Evolutionary conservation across 148 eudicot species (phyloP).

Genomic region (Limonium bicolor): DNA sequence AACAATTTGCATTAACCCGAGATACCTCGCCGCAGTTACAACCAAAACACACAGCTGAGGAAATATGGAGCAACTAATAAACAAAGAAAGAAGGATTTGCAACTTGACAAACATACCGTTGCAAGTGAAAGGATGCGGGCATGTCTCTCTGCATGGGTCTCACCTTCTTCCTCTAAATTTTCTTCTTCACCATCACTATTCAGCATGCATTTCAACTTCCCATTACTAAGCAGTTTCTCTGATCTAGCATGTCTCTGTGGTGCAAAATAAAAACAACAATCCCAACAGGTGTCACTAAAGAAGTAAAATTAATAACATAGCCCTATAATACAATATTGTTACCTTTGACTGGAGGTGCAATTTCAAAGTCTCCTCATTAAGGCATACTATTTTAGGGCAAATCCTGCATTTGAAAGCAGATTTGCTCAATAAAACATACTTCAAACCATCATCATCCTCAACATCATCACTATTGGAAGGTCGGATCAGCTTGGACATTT

Average conservation of each 20-base stretch:
- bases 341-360: slow-evolving; percentile 87
- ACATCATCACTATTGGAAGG: too few relatives aligned
- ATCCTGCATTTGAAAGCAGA: slow-evolving; percentile 82
- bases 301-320: slow-evolving; percentile 8
- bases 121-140: slow-evolving; percentile 45
- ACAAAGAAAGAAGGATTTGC: not conserved
- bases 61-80: not conserved
- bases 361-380: slow-evolving; percentile 58
- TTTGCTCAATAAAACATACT: slow-evolving; percentile 51
- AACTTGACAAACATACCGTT: slow-evolving; percentile 27
- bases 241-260: slow-evolving; percentile 77
- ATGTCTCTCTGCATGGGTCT: slow-evolving; percentile 63
- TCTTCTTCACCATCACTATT: slow-evolving; percentile 71
- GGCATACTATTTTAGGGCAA: slow-evolving; percentile 86
- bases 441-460: slow-evolving; percentile 21
- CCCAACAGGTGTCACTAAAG: not conserved
- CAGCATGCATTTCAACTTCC: slow-evolving; percentile 73
- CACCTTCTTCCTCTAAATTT: slow-evolving; percentile 41
- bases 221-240: slow-evolving; percentile 51
- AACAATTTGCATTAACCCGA: not conserved
- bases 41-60: not conserved
- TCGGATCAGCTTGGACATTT: too few relatives aligned
- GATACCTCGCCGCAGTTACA: not conserved
- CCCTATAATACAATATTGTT: too few relatives aligned
- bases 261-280: not conserved